A percentile compares a stretch with the other conserved stretches of the same genome.
phyloP scores from a whole-genome alignment of 2,329 filamentous ascomycete genomes.

The Calonectria multiphialidica region DNA sequence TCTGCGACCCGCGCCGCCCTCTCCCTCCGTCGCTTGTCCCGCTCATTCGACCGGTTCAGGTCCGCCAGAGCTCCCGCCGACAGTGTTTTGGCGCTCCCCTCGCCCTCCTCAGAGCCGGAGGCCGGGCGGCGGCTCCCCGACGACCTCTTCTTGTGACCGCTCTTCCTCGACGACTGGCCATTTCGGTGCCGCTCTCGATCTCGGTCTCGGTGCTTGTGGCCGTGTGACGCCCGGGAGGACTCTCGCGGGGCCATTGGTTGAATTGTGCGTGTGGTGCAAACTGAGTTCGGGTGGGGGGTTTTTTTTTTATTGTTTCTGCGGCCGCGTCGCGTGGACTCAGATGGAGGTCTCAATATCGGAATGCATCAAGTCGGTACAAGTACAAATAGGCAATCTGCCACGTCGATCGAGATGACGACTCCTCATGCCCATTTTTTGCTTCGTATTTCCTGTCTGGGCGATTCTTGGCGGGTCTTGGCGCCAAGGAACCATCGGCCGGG shows the following conservation, averaged over 20 bases:
- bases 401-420: constrained; percentile 29
- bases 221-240: constrained; percentile 47
- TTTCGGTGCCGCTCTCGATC: constrained; percentile 40
- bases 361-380: constrained; percentile 7
- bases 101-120: constrained; percentile 49
- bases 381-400: constrained; percentile 20
- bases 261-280: constrained; percentile 20
- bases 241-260: constrained; percentile 54
- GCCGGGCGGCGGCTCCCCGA: constrained; percentile 45
- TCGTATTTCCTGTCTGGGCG: constrained; percentile 38
- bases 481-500: constrained; percentile 50
- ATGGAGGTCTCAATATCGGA: constrained; percentile 39
- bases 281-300: background rate
- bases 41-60: constrained; percentile 70
- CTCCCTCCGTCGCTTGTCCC: constrained; percentile 61
- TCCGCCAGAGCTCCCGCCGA: constrained; percentile 72
- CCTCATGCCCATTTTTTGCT: constrained; percentile 22
- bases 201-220: constrained; percentile 36
- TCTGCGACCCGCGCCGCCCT: constrained; percentile 13
- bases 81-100: constrained; percentile 46
- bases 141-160: constrained; percentile 52
- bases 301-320: too few relatives aligned
- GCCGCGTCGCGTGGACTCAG: constrained; percentile 30
- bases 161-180: constrained; percentile 46
- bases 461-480: constrained; percentile 33